Evolutionary conservation across 306 rosid species (phyloP).

Genomic region (Lagenaria siceraria): DNA sequence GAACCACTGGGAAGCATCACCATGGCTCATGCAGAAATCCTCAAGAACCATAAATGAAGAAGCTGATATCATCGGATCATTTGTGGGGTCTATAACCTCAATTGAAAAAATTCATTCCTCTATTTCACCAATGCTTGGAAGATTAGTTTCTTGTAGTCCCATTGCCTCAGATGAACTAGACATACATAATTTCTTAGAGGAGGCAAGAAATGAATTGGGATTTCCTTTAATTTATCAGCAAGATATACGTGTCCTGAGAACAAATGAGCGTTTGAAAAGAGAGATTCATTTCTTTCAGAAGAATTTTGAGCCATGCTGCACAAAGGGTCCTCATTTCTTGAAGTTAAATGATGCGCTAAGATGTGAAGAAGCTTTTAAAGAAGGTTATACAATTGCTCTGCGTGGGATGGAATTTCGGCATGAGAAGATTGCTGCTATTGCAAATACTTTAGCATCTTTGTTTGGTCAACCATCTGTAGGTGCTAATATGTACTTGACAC

Average conservation of each 20-base stretch:
- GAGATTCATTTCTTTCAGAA: slow-evolving; percentile 59
- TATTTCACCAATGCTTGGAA: slow-evolving; percentile 39
- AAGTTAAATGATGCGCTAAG: slow-evolving; percentile 26
- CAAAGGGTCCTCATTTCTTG: slow-evolving; percentile 30
- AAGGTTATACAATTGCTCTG: slow-evolving; percentile 67
- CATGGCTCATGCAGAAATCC: slow-evolving; percentile 28
- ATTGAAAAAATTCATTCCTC: slow-evolving; percentile 32
- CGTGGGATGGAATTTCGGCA: slow-evolving; percentile 79
- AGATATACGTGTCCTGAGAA: slow-evolving; percentile 64
- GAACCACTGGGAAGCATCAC: slow-evolving; percentile 54
- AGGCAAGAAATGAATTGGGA: slow-evolving; percentile 49
- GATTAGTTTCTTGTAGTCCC: slow-evolving; percentile 60
- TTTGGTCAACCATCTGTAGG: slow-evolving; percentile 89
- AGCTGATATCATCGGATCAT: slow-evolving; percentile 29
- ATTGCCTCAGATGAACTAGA: slow-evolving; percentile 66
- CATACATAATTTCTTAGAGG: slow-evolving; percentile 46
- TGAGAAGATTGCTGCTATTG: slow-evolving; percentile 49
- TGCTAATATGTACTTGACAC: slow-evolving; percentile 84
- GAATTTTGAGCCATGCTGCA: slow-evolving; percentile 16
- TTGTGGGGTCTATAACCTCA: slow-evolving; percentile 26
- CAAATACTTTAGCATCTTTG: slow-evolving; percentile 51
- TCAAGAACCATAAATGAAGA: slow-evolving; percentile 13
- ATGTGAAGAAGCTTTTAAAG: slow-evolving; percentile 55
- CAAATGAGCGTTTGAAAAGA: slow-evolving; percentile 30
- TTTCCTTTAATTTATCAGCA: slow-evolving; percentile 61